Evolutionary conservation across 2,329 filamentous ascomycete genomes (phyloP), one percentile per base, ranked within the genome.

Genomic region (Achaetomium macrosporum): DNA sequence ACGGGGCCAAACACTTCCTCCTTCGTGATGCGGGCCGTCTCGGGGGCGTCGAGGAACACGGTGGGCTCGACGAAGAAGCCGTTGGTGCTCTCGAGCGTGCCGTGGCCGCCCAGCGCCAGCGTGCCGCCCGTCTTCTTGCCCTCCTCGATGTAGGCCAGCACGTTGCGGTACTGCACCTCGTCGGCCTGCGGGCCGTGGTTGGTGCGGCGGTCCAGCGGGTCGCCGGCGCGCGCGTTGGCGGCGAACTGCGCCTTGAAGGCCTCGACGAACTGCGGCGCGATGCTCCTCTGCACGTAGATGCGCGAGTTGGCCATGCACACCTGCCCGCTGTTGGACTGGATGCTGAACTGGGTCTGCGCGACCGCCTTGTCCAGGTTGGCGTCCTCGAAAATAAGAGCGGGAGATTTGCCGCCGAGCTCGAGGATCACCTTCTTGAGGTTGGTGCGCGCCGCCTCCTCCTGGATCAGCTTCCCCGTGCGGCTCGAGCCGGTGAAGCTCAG

Each of bases 401-500:
- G 83, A 1, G 76, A 81, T 66, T 87, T 87, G 43, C 84, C 84
- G n/a, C 84, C 84, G 0, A 84, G 78, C 67, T 86, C 83, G 16
- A 86, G 73, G 2, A 79, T 81, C 10, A 85, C 76, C 61, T 83
- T 83, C 70, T 86, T 86, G 61, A 83, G 66, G 56, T 79, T 80
- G 5, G 76, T 87, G 1, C 77, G 72, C 5, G 83, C 77, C 0
- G 87, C 85, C 64, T 81, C 77, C 63, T 86, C 85, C 78, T 89
- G 87, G 50, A 92, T 88, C 49, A 83, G 74, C 51, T 82, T 79
- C 1, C 85, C 88, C 0, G 87, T 89, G 2, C 74, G 75, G 1
- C 83, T 86, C 9, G 82, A 87, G 29, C 88, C 88, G 0, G 88
- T 92, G 61, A 93, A 93, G 1, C 84, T 83, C 46, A 92, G 74